Conservation (phyloP, 106 monocot species). For the Phalaenopsis equestris region DNA sequence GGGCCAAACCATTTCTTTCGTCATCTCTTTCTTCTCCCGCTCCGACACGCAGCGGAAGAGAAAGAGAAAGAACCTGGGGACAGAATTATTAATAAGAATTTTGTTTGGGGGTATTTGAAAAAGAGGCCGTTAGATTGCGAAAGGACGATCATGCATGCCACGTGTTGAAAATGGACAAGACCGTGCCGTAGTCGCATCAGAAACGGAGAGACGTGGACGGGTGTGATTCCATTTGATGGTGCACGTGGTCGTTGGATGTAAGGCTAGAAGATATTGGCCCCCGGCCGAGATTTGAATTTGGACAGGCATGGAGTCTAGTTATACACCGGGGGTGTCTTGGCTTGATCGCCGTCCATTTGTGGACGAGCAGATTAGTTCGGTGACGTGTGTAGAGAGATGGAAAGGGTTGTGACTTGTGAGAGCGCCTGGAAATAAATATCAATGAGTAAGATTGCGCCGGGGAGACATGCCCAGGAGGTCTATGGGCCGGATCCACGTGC, state of each 20-base stretch:
- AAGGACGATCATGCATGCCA: neutral
- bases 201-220: constrained; percentile 16
- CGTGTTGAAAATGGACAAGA: neutral
- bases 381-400: constrained; percentile 6
- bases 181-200: neutral
- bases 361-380: neutral
- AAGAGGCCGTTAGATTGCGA: constrained; percentile 6
- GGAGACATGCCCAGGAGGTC: neutral
- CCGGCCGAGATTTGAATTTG: neutral
- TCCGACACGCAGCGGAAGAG: neutral
- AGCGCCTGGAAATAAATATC: neutral
- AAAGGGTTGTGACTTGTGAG: neutral
- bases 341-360: neutral
- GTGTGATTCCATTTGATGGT: neutral
- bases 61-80: neutral
- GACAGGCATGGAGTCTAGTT: neutral
- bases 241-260: constrained; percentile 3
- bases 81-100: neutral
- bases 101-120: neutral
- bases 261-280: neutral
- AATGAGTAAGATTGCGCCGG: neutral
- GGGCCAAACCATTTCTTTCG: neutral
- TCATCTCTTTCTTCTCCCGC: neutral
- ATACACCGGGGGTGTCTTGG: neutral
- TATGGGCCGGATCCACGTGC: neutral